Conservation (phyloP, 768 basidiomycete species). For the Suillus ampliporus region DNA sequence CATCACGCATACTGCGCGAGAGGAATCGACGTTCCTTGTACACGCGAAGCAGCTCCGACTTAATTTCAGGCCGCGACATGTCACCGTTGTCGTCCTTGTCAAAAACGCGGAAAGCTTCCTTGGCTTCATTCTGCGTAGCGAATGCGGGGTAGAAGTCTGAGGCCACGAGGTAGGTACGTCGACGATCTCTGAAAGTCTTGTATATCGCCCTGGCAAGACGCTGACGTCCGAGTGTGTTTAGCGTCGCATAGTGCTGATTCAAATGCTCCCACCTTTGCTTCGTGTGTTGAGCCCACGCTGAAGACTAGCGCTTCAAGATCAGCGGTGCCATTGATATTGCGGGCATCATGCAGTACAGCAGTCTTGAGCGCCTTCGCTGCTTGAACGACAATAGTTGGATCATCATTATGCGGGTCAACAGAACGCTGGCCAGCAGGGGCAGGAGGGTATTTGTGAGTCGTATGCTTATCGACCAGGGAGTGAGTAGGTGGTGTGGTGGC, state of each 20-base stretch:
- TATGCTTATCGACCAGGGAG: slow-evolving; percentile 11
- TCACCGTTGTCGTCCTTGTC: slow-evolving; percentile 82
- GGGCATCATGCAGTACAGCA: slow-evolving; percentile 78
- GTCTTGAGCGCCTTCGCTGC: slow-evolving; percentile 71
- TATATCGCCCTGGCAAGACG: slow-evolving; percentile 73
- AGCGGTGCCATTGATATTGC: slow-evolving; percentile 63
- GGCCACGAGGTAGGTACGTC: slow-evolving; percentile 65
- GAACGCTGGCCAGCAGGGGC: slow-evolving; percentile 21
- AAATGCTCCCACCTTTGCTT: slow-evolving; percentile 61
- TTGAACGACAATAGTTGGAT: slow-evolving; percentile 48
- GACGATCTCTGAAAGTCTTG: slow-evolving; percentile 59
- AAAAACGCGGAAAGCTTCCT: slow-evolving; percentile 75
- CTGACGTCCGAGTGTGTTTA: slow-evolving; percentile 36
- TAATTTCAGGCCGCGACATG: slow-evolving; percentile 76
- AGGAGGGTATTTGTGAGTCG: slow-evolving; percentile 48
- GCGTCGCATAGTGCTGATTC: not conserved
- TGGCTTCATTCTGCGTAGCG: slow-evolving; percentile 56
- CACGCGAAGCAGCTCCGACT: slow-evolving; percentile 65
- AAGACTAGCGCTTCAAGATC: slow-evolving; percentile 51
- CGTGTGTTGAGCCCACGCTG: slow-evolving; percentile 60
- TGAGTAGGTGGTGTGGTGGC: slow-evolving; percentile 7
- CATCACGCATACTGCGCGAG: slow-evolving; percentile 78
- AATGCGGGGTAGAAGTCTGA: slow-evolving; percentile 77
- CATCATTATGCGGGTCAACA: slow-evolving; percentile 36
- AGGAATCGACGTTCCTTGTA: slow-evolving; percentile 83